These are phyloP conservation scores for Paramecium tetraurelia DNA, from an alignment of 73 alveolate genomes.

Conservation along the genomic window DNA sequence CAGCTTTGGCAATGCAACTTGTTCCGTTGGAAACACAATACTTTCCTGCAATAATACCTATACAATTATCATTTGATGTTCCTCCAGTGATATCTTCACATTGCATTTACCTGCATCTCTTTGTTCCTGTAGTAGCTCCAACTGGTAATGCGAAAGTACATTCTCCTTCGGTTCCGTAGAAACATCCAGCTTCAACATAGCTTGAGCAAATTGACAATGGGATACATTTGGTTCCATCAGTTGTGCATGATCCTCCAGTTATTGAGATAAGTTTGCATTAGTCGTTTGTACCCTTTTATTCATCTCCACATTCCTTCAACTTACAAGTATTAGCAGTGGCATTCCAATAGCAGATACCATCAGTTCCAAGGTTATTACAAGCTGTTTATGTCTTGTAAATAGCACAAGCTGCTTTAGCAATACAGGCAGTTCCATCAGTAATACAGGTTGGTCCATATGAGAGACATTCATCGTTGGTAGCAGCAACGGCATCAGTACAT, in stretches of 20 bases:
- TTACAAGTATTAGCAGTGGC: neutral
- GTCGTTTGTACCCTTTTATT: neutral
- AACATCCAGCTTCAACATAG: constrained; percentile 15
- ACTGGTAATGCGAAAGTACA: neutral
- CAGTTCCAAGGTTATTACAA: neutral
- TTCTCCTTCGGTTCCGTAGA: neutral
- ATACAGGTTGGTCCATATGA: neutral
- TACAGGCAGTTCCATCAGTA: neutral
- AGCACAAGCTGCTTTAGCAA: neutral
- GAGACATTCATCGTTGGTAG: neutral
- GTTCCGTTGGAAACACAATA: neutral
- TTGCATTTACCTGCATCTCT: neutral
- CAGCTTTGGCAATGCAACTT: neutral
- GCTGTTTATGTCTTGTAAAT: neutral
- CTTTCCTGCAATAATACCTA: neutral
- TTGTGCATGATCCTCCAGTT: neutral
- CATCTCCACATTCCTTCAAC: neutral
- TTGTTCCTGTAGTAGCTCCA: neutral
- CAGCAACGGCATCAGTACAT: neutral
- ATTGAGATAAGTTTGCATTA: neutral
- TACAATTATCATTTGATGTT: neutral
- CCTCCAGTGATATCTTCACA: neutral
- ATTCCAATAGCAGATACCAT: neutral
- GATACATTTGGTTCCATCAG: constrained; percentile 12
- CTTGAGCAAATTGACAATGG: neutral